Conservation (phyloP, 441 rosid species). For the Cnidoscolus chayamansa region DNA sequence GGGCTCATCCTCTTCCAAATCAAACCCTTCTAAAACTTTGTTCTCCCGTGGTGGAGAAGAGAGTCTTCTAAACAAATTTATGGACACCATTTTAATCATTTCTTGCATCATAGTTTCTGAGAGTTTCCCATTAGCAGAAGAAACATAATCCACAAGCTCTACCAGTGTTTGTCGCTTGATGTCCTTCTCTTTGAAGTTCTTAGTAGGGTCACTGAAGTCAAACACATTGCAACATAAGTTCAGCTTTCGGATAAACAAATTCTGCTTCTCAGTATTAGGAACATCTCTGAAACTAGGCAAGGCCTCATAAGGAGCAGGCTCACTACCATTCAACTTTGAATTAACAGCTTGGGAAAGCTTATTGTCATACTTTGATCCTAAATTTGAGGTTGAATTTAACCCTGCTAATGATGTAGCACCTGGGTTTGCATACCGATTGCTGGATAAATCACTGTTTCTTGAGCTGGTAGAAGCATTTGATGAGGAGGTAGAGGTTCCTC, state of each 20-base stretch:
- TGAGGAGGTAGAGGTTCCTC: conserved; percentile 48
- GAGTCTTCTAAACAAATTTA: conserved; percentile 55
- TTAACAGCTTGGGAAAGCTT: conserved; percentile 41
- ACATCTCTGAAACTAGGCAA: conserved; percentile 79
- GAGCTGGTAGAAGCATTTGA: conserved; percentile 42
- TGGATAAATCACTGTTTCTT: conserved; percentile 41
- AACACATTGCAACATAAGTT: conserved; percentile 54
- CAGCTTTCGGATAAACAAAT: conserved; percentile 53
- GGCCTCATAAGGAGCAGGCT: conserved; percentile 50
- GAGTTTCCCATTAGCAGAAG: conserved; percentile 66
- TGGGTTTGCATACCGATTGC: conserved; percentile 33
- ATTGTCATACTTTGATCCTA: conserved; percentile 44
- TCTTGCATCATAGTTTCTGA: conserved; percentile 55
- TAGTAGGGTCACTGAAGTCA: conserved; percentile 65
- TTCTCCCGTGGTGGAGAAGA: conserved; percentile 60
- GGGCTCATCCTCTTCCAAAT: conserved; percentile 69
- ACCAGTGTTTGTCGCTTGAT: conserved; percentile 69
- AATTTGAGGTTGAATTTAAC: conserved; percentile 31
- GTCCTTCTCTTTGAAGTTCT: conserved; percentile 70
- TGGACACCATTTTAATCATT: conserved; percentile 53
- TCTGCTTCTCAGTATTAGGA: conserved; percentile 70
- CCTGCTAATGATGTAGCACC: conserved; percentile 30
- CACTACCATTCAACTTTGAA: conserved; percentile 52
- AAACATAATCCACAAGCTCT: conserved; percentile 73
- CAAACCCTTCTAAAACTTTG: conserved; percentile 56